Evolutionary conservation across 306 rosid species (phyloP).

Genomic region (Fagus sylvatica): DNA sequence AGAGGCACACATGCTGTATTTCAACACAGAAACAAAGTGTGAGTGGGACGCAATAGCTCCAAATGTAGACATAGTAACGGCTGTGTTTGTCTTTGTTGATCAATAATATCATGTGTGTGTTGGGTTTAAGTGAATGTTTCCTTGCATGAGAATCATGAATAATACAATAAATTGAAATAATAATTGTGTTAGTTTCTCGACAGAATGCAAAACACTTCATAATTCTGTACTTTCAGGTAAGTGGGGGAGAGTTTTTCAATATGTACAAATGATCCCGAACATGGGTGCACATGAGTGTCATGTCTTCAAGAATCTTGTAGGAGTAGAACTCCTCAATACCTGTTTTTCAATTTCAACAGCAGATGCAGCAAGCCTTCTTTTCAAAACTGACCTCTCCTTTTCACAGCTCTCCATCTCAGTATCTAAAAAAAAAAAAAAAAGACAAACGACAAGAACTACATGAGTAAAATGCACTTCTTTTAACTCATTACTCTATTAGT

Average conservation of each 20-base stretch:
- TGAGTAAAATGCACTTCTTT: not conserved
- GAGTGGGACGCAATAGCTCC: too few relatives aligned
- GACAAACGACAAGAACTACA: constrained; percentile 21
- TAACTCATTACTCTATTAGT: not conserved
- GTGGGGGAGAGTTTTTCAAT: not conserved
- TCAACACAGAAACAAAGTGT: not conserved
- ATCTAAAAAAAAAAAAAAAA: constrained; percentile 42
- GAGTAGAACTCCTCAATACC: constrained; percentile 42
- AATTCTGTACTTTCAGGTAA: not conserved
- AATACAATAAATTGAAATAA: not conserved
- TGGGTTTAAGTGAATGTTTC: not conserved
- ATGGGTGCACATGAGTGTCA: not conserved
- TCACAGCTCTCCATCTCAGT: constrained; percentile 72
- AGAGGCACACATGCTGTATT: not conserved
- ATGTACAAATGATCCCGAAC: not conserved
- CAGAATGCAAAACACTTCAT: not conserved
- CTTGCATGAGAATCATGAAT: not conserved
- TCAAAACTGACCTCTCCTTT: constrained; percentile 63
- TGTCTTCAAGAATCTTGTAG: not conserved
- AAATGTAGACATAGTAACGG: too few relatives aligned
- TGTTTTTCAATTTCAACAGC: constrained; percentile 75
- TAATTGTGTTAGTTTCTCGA: not conserved
- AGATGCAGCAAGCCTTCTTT: constrained; percentile 69
- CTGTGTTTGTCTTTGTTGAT: not conserved
- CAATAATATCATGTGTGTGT: not conserved